phyloP scores from a whole-genome alignment of 768 basidiomycete genomes.

The Xerocomus brunneocitrinus region DNA sequence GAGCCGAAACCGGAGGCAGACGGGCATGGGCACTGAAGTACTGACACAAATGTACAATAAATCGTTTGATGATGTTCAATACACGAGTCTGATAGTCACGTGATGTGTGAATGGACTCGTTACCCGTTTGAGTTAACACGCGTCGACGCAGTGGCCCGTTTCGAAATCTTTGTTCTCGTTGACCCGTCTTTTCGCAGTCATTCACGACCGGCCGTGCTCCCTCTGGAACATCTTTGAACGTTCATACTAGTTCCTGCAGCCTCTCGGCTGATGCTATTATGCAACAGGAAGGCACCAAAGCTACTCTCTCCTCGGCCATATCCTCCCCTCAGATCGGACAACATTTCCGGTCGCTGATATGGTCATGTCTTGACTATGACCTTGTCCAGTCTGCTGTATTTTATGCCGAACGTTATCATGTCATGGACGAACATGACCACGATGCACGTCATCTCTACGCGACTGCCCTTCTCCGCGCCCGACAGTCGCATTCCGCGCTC shows the following conservation, averaged over 20 bases:
- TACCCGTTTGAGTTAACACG: conserved; percentile 6
- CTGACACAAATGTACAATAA: conserved; percentile 8
- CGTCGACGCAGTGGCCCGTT: conserved; percentile 17
- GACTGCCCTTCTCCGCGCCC: conserved; percentile 62
- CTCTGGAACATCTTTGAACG: conserved; percentile 10
- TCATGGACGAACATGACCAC: conserved; percentile 66
- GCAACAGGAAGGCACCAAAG: conserved; percentile 49
- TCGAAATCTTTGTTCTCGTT: conserved; percentile 18
- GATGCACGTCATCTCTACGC: conserved; percentile 85
- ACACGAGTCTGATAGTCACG: conserved; percentile 21
- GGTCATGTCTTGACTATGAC: conserved; percentile 81
- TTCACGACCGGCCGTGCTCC: conserved; percentile 6
- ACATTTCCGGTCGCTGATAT: conserved; percentile 69
- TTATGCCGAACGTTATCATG: conserved; percentile 82
- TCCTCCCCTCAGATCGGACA: conserved; percentile 56
- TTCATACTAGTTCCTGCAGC: conserved; percentile 21
- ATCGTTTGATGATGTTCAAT: not conserved
- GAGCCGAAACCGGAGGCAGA: conserved; percentile 71
- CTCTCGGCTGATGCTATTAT: conserved; percentile 46
- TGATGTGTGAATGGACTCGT: conserved; percentile 18
- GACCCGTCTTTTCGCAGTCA: conserved; percentile 3
- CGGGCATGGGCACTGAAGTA: conserved; percentile 61
- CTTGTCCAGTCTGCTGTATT: conserved; percentile 79
- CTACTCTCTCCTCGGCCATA: conserved; percentile 31
- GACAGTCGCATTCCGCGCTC: conserved; percentile 71